These are phyloP conservation scores for Zoysia matrella DNA, from an alignment of 202 grass and related monocot genomes.

Conservation along the genomic window DNA sequence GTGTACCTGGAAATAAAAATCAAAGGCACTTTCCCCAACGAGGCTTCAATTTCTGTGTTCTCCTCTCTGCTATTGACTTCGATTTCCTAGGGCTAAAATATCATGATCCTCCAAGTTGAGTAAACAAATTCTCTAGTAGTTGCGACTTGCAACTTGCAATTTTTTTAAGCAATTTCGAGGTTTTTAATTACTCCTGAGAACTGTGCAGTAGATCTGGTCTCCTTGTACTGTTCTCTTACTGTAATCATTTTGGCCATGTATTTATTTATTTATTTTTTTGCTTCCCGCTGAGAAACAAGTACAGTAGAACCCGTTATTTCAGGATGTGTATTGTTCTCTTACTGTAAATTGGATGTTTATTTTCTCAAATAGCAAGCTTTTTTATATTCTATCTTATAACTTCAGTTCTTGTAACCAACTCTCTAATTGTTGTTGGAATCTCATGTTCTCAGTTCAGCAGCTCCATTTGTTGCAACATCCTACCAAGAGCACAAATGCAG, in stretches of 20 bases:
- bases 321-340: no score
- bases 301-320: not conserved
- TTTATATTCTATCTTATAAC: not conserved
- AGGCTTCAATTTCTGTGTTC: not conserved
- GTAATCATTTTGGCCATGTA: slow-evolving; percentile 33
- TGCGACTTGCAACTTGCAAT: slow-evolving; percentile 16
- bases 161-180: slow-evolving; percentile 39
- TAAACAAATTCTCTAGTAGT: slow-evolving; percentile 38
- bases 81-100: slow-evolving; percentile 25
- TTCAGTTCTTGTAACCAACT: not conserved
- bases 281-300: slow-evolving; percentile 22
- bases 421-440: not conserved
- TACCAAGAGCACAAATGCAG: no score
- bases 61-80: slow-evolving; percentile 36
- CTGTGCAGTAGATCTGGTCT: slow-evolving; percentile 13
- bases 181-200: slow-evolving; percentile 48
- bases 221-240: slow-evolving; percentile 38
- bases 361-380: slow-evolving; percentile 6
- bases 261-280: slow-evolving; percentile 3
- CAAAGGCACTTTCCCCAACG: slow-evolving; percentile 24
- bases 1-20: slow-evolving; percentile 21
- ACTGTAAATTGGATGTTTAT: not conserved
- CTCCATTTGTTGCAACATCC: slow-evolving; percentile 68
- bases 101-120: slow-evolving; percentile 50
- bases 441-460: slow-evolving; percentile 76